phyloP scores from a whole-genome alignment of 805 yeast genomes.

The Suhomyces vadensis region DNA sequence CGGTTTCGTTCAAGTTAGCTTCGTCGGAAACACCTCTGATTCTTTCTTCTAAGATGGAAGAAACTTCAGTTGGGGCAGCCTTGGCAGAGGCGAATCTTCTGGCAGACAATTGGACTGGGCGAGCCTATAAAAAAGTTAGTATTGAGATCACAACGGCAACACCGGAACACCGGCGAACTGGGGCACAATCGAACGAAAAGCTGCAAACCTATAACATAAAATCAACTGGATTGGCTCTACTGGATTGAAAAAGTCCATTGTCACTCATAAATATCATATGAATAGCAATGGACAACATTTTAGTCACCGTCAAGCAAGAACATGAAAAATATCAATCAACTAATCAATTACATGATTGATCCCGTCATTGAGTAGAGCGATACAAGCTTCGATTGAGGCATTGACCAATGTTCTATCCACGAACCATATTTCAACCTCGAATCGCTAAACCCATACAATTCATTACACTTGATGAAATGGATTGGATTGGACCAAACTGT shows the following conservation, averaged over 20 bases:
- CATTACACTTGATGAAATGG: no score
- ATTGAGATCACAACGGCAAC: constrained; percentile 8
- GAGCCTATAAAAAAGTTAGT: constrained; percentile 55
- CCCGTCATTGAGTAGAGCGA: not conserved
- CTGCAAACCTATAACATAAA: no score
- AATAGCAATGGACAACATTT: not conserved
- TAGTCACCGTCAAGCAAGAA: not conserved
- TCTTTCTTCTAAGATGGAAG: constrained; percentile 98
- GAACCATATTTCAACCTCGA: no score
- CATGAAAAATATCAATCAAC: not conserved
- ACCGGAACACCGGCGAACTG: not conserved
- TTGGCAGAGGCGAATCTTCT: constrained; percentile 91
- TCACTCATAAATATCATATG: no score
- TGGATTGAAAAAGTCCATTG: no score
- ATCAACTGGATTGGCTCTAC: no score
- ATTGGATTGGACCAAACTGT: not conserved
- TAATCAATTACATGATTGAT: not conserved
- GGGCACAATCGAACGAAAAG: not conserved
- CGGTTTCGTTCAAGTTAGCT: constrained; percentile 97
- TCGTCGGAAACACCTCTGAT: constrained; percentile 99
- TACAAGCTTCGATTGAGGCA: not conserved
- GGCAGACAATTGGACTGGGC: constrained; percentile 64
- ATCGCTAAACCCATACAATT: not conserved
- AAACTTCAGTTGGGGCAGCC: constrained; percentile 99
- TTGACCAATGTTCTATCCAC: not conserved